A percentile compares a stretch with the other conserved stretches of the same genome.
Evolutionary conservation across 2,329 filamentous ascomycete species (phyloP).

Genomic region (Beauveria sp.): DNA sequence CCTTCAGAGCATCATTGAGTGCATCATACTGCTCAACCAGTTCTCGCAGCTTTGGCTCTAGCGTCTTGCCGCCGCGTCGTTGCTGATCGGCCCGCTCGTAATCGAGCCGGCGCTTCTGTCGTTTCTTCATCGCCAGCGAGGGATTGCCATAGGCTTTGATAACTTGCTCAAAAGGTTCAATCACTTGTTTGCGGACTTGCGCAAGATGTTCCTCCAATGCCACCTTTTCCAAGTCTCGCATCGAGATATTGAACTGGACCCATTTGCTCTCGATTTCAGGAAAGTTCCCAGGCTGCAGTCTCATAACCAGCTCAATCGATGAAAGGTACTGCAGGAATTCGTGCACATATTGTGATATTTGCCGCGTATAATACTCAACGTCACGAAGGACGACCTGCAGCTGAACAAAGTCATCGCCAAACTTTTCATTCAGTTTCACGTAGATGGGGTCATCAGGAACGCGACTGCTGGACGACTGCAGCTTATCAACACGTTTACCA

Average conservation of each 20-base stretch:
- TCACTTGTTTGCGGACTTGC: constrained; percentile 72
- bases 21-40: constrained; percentile 84
- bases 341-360: constrained; percentile 70
- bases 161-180: constrained; percentile 72
- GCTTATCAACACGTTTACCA: constrained; percentile 78
- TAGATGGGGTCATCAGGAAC: constrained; percentile 76
- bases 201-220: constrained; percentile 72
- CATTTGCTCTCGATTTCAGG: constrained; percentile 90
- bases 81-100: constrained; percentile 76
- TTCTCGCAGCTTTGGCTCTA: constrained; percentile 78
- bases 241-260: constrained; percentile 81
- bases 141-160: constrained; percentile 78
- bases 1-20: constrained; percentile 86
- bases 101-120: constrained; percentile 84
- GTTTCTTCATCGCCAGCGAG: constrained; percentile 85
- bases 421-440: constrained; percentile 72
- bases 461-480: constrained; percentile 55
- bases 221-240: constrained; percentile 77
- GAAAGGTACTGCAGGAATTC: constrained; percentile 74
- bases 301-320: constrained; percentile 77
- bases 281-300: constrained; percentile 61
- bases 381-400: constrained; percentile 88
- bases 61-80: constrained; percentile 72
- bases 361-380: constrained; percentile 86
- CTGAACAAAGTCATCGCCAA: constrained; percentile 85